Conservation (phyloP, 2,329 filamentous ascomycete species). For the Fusarium lateritium region DNA sequence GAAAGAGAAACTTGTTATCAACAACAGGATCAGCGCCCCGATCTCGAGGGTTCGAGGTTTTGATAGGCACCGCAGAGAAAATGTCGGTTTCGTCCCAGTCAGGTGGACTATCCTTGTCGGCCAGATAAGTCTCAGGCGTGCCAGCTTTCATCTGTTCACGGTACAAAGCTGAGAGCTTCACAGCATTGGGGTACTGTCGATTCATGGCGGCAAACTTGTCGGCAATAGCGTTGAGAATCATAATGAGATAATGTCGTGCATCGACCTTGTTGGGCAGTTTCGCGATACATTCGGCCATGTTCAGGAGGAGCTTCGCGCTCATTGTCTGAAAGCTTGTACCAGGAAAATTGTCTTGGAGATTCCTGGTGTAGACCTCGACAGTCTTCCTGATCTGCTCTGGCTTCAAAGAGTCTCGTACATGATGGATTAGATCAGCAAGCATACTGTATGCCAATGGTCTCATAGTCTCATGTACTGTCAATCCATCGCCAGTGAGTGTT, state of each 20-base stretch:
- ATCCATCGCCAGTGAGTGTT: conserved; percentile 92
- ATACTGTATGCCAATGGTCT: conserved; percentile 96
- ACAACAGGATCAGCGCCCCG: conserved; percentile 90
- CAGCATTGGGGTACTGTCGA: conserved; percentile 91
- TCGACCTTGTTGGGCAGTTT: conserved; percentile 94
- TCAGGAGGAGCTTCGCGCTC: conserved; percentile 96
- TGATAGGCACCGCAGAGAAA: conserved; percentile 95
- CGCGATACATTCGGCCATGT: conserved; percentile 98
- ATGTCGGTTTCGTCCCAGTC: conserved; percentile 99
- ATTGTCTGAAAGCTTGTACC: conserved; percentile 99
- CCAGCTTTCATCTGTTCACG: conserved; percentile 76
- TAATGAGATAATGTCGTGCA: conserved; percentile 94
- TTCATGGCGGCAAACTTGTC: conserved; percentile 99
- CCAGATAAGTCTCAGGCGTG: conserved; percentile 82
- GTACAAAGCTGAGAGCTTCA: conserved; percentile 89
- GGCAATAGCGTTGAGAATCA: conserved; percentile 97
- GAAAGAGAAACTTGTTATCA: conserved; percentile 98
- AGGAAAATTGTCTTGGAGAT: conserved; percentile 94
- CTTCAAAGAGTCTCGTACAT: conserved; percentile 89
- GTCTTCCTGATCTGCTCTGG: conserved; percentile 95
- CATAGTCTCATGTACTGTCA: conserved; percentile 98
- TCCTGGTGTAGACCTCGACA: conserved; percentile 96
- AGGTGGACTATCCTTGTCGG: conserved; percentile 83
- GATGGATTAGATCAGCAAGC: conserved; percentile 97
- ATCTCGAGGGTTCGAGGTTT: conserved; percentile 91